phyloP scores from a whole-genome alignment of 1,284 basidiomycete species.

The Pseudomicrostroma phylloplanum region DNA sequence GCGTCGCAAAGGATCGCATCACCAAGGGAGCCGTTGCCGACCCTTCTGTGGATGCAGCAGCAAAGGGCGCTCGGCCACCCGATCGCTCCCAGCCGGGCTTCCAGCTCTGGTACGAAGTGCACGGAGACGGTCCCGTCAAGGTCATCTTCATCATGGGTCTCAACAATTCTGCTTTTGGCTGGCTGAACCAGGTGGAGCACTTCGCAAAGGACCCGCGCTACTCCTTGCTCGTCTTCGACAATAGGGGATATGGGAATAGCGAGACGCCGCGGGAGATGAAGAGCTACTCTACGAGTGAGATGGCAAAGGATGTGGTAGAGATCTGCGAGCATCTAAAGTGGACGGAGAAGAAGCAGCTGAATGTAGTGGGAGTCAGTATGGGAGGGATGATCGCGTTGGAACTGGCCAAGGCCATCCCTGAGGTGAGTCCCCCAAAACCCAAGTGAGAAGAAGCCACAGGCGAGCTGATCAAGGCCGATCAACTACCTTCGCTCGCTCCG shows the following conservation, averaged over 20 bases:
- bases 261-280: conserved; percentile 56
- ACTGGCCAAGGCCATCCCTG: conserved; percentile 25
- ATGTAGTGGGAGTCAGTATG: conserved; percentile 71
- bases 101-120: conserved; percentile 49
- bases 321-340: conserved; percentile 66
- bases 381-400: conserved; percentile 73
- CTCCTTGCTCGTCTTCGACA: conserved; percentile 73
- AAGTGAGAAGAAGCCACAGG: too few species aligned
- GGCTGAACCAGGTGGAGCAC: conserved; percentile 51
- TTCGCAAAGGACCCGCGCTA: conserved; percentile 50
- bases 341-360: conserved; percentile 60
- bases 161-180: conserved; percentile 50
- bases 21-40: conserved; percentile 13
- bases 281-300: conserved; percentile 58
- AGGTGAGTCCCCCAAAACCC: neutral
- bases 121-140: conserved; percentile 37
- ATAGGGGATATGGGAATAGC: conserved; percentile 76
- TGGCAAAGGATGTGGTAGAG: conserved; percentile 69
- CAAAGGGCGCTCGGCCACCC: conserved; percentile 15
- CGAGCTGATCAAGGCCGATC: neutral
- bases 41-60: conserved; percentile 11
- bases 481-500: neutral
- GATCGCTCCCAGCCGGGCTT: conserved; percentile 23
- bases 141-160: conserved; percentile 50
- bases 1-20: conserved; percentile 24